Evolutionary conservation across 2,329 filamentous ascomycete species (phyloP).

Genomic region (Stachybotrys echinatus): DNA sequence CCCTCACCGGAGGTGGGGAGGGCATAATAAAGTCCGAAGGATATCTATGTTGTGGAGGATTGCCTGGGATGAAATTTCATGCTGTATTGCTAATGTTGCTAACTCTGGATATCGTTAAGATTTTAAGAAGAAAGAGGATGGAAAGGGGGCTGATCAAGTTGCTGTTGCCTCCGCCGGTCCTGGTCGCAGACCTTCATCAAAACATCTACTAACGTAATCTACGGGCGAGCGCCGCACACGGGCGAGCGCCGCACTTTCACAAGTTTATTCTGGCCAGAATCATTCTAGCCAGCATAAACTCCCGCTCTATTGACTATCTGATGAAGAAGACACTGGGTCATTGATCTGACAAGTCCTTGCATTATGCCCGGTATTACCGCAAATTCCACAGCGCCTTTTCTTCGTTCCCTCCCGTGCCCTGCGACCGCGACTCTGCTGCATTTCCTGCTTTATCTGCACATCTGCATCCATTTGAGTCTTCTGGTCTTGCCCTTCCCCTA

Average conservation of each 20-base stretch:
- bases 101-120: too few relatives aligned
- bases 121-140: too few relatives aligned
- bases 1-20: too few relatives aligned
- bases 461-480: not conserved
- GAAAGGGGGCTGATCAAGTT: too few relatives aligned
- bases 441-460: conserved; percentile 2
- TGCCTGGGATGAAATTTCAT: too few relatives aligned
- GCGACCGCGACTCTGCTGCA: not conserved
- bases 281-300: not conserved
- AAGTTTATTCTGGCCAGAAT: too few relatives aligned
- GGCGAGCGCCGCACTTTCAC: not conserved
- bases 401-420: not conserved
- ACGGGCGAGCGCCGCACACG: not conserved
- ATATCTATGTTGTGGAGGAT: too few relatives aligned
- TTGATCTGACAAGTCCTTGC: not conserved
- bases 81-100: too few relatives aligned
- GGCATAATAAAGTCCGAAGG: too few relatives aligned
- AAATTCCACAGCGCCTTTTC: not conserved
- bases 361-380: not conserved
- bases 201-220: not conserved
- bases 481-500: not conserved
- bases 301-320: not conserved
- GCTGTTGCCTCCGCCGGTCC: too few relatives aligned
- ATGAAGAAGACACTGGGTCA: not conserved
- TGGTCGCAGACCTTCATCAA: too few relatives aligned